Evolutionary conservation across 345 rosid species (phyloP).

Genomic region (Camelina neglecta): DNA sequence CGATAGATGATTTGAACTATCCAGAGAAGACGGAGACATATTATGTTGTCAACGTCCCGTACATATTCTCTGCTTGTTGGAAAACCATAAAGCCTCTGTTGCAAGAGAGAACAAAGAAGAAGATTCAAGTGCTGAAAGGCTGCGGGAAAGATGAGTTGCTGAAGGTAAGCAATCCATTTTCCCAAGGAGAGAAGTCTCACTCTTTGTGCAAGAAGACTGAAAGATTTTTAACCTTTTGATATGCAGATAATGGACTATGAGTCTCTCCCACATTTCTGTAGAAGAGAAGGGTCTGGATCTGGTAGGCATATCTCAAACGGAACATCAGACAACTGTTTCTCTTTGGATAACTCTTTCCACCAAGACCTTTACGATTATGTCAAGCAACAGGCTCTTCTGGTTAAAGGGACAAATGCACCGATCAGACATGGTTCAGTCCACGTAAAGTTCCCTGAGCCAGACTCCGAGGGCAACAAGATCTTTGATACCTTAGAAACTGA

Average conservation of each 20-base stretch:
- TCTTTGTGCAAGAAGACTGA: slow-evolving; percentile 28
- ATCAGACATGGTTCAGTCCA: slow-evolving; percentile 83
- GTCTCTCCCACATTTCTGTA: slow-evolving; percentile 95
- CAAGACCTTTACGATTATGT: slow-evolving; percentile 78
- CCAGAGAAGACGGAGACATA: slow-evolving; percentile 95
- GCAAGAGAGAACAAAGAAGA: slow-evolving; percentile 93
- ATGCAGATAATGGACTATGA: slow-evolving; percentile 87
- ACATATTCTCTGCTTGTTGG: slow-evolving; percentile 93
- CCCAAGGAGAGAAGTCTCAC: background rate
- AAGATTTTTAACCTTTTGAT: slow-evolving; percentile 4
- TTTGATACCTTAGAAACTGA: slow-evolving; percentile 70
- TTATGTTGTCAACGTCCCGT: slow-evolving; percentile 87
- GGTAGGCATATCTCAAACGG: slow-evolving; percentile 53
- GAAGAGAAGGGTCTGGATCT: slow-evolving; percentile 78
- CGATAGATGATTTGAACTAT: slow-evolving; percentile 90
- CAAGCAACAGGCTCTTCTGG: slow-evolving; percentile 57
- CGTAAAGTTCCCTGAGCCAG: slow-evolving; percentile 70
- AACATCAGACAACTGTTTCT: slow-evolving; percentile 72
- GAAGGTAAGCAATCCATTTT: slow-evolving; percentile 57
- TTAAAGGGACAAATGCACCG: slow-evolving; percentile 44
- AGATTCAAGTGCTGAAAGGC: slow-evolving; percentile 87
- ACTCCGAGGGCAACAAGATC: slow-evolving; percentile 58
- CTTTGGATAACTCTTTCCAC: slow-evolving; percentile 83
- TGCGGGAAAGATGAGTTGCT: slow-evolving; percentile 82
- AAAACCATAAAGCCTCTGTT: slow-evolving; percentile 92